These are phyloP conservation scores for Silene uniflora DNA, from an alignment of 148 eudicot genomes.

Conservation along the genomic window DNA sequence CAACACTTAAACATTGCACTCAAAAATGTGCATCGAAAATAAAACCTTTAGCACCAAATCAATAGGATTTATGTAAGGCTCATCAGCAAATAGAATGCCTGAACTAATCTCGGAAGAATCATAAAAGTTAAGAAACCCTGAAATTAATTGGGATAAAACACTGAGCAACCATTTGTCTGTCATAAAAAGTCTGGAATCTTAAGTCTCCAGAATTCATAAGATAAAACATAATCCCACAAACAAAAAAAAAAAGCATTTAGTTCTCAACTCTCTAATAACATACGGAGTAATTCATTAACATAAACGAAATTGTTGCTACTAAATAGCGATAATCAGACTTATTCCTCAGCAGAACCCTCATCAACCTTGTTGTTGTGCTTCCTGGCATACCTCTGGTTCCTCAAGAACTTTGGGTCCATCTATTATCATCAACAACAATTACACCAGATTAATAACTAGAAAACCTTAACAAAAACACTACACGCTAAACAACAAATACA, in stretches of 20 bases:
- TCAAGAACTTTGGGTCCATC: slow-evolving; percentile 92
- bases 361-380: slow-evolving; percentile 72
- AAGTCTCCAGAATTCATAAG: neutral
- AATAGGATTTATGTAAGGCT: no score
- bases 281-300: slow-evolving; percentile 3
- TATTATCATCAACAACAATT: slow-evolving; percentile 14
- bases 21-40: no score
- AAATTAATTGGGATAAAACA: no score
- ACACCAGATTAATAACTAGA: neutral
- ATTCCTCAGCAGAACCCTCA: slow-evolving; percentile 42
- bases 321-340: neutral
- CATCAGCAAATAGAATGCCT: no score
- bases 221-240: neutral
- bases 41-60: neutral
- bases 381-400: slow-evolving; percentile 96
- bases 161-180: neutral
- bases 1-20: neutral
- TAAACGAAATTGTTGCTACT: slow-evolving; percentile 14
- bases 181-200: neutral
- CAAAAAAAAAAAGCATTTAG: neutral
- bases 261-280: slow-evolving; percentile 6
- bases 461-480: neutral
- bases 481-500: neutral
- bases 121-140: no score
- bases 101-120: no score